Base-by-base conservation (phyloP, 257 asterid species). In the Solanum appendiculatum region DNA sequence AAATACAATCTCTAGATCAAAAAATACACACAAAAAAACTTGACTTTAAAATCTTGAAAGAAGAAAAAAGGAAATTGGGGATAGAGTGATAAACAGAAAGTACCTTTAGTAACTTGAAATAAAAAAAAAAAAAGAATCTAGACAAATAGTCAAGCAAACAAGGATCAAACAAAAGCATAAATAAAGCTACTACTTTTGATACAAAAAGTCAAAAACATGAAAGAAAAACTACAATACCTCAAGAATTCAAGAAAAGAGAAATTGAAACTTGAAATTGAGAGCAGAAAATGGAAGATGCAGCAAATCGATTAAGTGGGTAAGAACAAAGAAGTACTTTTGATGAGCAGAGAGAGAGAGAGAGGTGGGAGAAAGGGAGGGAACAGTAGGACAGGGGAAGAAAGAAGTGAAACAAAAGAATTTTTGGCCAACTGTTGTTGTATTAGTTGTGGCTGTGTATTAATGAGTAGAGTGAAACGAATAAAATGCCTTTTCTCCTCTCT, bases 161-260 rank as follows among this genome's bases (percentile, higher is more conserved):
- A 66, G 84, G 83, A 87, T 84, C 63, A 34, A 85, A 34, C 82
- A 44, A 51, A 54, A 6, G 87, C 33, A 56, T 25, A n/a, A 68
- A 68, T 10, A 68, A 88, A 82, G 54, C 14, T 33, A 42, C 70
- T 21, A 42, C 70, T 27, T 64, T 42, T 25, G 69, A 77, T 66
- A 33, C 11, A 78, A 86, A 86, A 84, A 64, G 75, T 11, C 39
- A 40, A 81, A 77, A 77, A 39, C 37, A 51, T 33, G 29, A 42
- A 16, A 63, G 85, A 86, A 23, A 23, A 69, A 86, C 39, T 85
- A 86, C 44, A 89, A 74, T 88, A 90, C 95, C 95, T 91, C 46
- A 48, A 86, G 39, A 90, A 82, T 72, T 63, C 77, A 15, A 23
- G 46, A 40, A 77, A 15, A 33, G 25, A 70, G 15, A 12, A 54